Evolutionary conservation across 345 rosid species (phyloP), one percentile per base, ranked within the genome.

Genomic region (Citrus maxima): DNA sequence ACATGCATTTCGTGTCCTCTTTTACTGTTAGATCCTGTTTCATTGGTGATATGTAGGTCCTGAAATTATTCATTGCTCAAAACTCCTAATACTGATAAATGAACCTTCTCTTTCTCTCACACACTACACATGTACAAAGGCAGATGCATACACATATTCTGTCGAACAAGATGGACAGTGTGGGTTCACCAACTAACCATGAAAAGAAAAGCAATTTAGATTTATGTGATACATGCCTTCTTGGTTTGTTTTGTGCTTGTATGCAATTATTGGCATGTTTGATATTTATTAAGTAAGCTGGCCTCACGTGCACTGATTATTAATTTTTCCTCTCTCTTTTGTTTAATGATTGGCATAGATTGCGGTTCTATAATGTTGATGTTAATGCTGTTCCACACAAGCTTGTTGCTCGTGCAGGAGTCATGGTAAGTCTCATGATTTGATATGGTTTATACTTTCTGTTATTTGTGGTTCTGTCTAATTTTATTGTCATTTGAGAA

Each of bases 331-430:
- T 9, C 51, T 40, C n/a, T 9, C 51, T 40, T 27, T 16, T 46
- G 14, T n/a, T 67, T 56, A 74, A 49, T 18, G 37, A 42, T 71
- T 82, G 46, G 51, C 81, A 70, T 79, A 96, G 98, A 82, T 74
- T 96, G 85, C 88, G 84, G 80, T 93, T 96, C 87, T 91, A 88
- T 80, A 80, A 88, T 68, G 85, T 94, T 37, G 91, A 96, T 86
- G 99, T 94, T 80, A 94, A 96, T 86, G 72, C 87, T 51, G 94
- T 94, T 80, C 92, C 97, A 3, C 93, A 91, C 79, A 90, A 69
- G 75, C 89, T 96, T 77, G 95, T 96, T 30, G 72, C 90, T 70
- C 90, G 77, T 75, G 98, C 98, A 60, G 98, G 94, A 65, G 95
- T 94, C 78, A 90, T 91, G 73, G 99, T 93, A 91, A 93, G 92